Evolutionary conservation across 208 protist genomes (phyloP).

Genomic region (Leishmania turanica): DNA sequence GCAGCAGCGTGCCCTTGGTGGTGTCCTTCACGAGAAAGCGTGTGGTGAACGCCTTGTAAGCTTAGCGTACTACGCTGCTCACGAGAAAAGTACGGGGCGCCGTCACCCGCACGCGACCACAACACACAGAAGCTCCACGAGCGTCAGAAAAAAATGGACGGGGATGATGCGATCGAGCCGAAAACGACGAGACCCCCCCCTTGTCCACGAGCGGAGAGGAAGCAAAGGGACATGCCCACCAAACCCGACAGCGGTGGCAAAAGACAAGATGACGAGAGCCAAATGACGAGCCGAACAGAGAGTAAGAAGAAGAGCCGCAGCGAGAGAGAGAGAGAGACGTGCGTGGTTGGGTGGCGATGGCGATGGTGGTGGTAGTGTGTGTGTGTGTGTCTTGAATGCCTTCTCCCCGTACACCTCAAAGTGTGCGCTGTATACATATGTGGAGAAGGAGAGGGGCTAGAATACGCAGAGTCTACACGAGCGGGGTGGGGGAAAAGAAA

Average conservation of each 20-base stretch:
- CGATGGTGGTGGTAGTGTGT: background rate
- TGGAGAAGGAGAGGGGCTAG: background rate
- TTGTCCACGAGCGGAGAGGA: background rate
- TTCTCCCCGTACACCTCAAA: too few relatives aligned
- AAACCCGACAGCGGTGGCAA: background rate
- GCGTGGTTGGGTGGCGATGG: background rate
- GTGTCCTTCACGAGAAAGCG: constrained; percentile 33
- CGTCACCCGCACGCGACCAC: too few relatives aligned
- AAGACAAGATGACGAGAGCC: background rate
- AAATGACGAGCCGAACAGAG: background rate
- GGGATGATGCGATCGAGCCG: background rate
- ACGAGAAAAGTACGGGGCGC: too few relatives aligned
- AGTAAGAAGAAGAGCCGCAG: background rate
- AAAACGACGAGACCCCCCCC: background rate
- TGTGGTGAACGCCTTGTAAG: too few relatives aligned
- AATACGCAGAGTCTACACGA: background rate
- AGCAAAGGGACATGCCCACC: background rate
- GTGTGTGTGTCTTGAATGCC: background rate
- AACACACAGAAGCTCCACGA: background rate
- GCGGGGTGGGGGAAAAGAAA: too few relatives aligned
- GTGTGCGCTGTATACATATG: too few relatives aligned
- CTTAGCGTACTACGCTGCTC: too few relatives aligned
- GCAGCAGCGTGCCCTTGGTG: constrained; percentile 23
- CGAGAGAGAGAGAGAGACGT: too few relatives aligned
- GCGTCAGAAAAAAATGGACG: background rate